Evolutionary conservation across 2,329 filamentous ascomycete genomes (phyloP).

Genomic region (Botrytis hyacinthi): DNA sequence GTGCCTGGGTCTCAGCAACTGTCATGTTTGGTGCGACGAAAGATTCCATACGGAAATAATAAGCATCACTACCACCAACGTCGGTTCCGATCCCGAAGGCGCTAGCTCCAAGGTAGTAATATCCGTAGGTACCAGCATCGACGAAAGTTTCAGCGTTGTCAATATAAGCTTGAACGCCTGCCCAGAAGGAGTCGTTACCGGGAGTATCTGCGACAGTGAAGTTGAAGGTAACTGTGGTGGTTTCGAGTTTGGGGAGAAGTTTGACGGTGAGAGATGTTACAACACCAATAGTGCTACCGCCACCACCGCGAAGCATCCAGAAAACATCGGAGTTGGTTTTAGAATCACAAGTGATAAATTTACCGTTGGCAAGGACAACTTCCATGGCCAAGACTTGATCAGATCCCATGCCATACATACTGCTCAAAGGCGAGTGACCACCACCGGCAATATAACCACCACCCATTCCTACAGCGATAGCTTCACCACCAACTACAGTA

Average conservation of each 20-base stretch:
- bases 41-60: conserved; percentile 24
- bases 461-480: conserved; percentile 34
- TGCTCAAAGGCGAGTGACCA: conserved; percentile 55
- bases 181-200: conserved; percentile 49
- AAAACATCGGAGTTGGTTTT: conserved; percentile 31
- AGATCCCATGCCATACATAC: conserved; percentile 55
- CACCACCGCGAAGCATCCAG: conserved; percentile 34
- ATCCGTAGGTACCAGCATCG: conserved; percentile 36
- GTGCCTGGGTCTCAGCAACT: conserved; percentile 30
- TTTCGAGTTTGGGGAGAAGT: conserved; percentile 44
- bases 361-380: conserved; percentile 28
- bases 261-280: conserved; percentile 58
- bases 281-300: conserved; percentile 53
- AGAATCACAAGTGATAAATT: conserved; percentile 28
- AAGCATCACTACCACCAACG: conserved; percentile 35
- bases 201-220: conserved; percentile 47
- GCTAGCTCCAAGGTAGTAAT: conserved; percentile 39
- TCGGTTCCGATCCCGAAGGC: conserved; percentile 33
- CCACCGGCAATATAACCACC: conserved; percentile 58
- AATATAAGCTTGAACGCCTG: conserved; percentile 52
- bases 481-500: conserved; percentile 51
- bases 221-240: conserved; percentile 44
- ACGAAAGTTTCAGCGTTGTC: conserved; percentile 44
- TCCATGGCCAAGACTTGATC: conserved; percentile 47
- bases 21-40: conserved; percentile 37